Evolutionary conservation across 768 basidiomycete species (phyloP).

Genomic region (Lactarius vividus): DNA sequence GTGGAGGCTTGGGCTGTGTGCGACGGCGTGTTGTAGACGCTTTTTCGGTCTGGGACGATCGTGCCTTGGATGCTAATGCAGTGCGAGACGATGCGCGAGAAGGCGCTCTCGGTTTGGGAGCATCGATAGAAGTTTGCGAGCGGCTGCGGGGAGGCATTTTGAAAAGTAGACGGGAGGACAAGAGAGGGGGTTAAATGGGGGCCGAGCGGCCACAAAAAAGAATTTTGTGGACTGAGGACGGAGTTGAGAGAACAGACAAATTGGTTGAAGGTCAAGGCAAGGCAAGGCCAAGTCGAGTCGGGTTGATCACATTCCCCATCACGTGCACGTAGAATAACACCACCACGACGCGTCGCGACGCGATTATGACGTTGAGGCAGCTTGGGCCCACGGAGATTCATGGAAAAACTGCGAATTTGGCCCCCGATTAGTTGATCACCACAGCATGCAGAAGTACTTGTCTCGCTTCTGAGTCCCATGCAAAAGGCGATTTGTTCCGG

Average conservation of each 20-base stretch:
- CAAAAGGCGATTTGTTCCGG: neutral
- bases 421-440: neutral
- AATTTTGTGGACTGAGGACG: neutral
- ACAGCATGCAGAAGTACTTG: neutral
- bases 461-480: neutral
- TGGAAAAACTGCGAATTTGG: neutral
- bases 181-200: neutral
- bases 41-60: conserved; percentile 4
- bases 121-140: conserved; percentile 19
- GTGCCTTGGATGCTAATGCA: conserved; percentile 1
- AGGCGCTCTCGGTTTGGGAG: conserved; percentile 18
- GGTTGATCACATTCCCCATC: neutral
- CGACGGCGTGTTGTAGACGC: conserved; percentile 2
- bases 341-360: conserved; percentile 23
- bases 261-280: neutral
- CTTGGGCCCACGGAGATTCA: neutral
- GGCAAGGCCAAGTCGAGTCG: neutral
- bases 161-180: neutral
- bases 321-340: conserved; percentile 9
- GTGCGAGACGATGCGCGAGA: conserved; percentile 24
- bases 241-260: neutral
- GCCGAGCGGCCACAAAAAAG: neutral
- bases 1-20: conserved; percentile 11
- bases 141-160: conserved; percentile 25
- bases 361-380: neutral